Conservation (phyloP, 306 rosid species). For the Quercus mongolica region DNA sequence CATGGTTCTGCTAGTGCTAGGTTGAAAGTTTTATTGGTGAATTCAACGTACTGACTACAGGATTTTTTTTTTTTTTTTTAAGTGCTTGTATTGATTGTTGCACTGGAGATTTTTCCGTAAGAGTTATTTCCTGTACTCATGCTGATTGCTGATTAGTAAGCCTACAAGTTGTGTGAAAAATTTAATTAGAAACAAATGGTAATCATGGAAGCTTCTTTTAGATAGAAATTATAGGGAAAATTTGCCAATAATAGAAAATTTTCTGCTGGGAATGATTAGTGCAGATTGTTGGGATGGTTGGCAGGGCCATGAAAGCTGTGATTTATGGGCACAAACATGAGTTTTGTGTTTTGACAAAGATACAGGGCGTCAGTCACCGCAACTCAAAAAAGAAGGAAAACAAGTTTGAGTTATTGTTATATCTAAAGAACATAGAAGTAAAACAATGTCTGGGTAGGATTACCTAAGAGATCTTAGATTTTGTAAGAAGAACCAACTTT, state of each 20-base stretch:
- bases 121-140: background rate
- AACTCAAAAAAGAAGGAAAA: background rate
- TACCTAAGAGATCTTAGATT: background rate
- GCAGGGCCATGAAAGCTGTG: background rate
- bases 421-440: background rate
- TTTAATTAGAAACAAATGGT: background rate
- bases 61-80: background rate
- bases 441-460: background rate
- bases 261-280: background rate
- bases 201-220: background rate
- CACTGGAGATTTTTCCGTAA: background rate
- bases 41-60: background rate
- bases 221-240: background rate
- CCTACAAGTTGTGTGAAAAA: background rate
- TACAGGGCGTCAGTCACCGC: background rate
- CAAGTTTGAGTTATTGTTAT: background rate
- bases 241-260: background rate
- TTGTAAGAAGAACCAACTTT: background rate
- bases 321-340: background rate
- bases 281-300: background rate
- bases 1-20: constrained; percentile 7
- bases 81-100: background rate
- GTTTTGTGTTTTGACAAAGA: background rate
- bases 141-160: background rate
- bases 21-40: constrained; percentile 9